Evolutionary conservation across 257 asterid species (phyloP).

Genomic region (Fraxinus americana): DNA sequence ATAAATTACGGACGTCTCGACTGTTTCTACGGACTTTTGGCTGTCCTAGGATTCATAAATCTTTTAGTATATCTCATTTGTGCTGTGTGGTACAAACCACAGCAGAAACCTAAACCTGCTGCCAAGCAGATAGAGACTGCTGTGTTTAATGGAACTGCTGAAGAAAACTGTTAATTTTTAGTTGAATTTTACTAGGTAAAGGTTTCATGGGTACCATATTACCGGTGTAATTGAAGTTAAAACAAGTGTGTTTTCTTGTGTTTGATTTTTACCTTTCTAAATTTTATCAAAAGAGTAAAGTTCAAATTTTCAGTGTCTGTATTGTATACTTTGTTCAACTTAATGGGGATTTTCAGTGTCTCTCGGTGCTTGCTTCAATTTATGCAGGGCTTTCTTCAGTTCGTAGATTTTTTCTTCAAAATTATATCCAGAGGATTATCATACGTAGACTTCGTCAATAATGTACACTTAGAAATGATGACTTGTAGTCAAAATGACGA

Average conservation of each 20-base stretch:
- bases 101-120: constrained; percentile 35
- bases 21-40: constrained; percentile 72
- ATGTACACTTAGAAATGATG: too few species aligned
- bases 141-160: constrained; percentile 30
- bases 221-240: not conserved
- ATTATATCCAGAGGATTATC: too few species aligned
- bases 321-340: not conserved
- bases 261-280: not conserved
- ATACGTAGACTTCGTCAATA: too few species aligned
- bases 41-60: constrained; percentile 62
- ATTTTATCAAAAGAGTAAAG: not conserved
- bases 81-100: constrained; percentile 64
- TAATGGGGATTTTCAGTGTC: not conserved
- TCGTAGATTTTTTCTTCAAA: too few species aligned
- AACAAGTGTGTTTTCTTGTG: not conserved
- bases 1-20: constrained; percentile 83
- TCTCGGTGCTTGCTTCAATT: not conserved
- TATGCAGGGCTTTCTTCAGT: not conserved
- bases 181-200: not conserved
- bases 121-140: constrained; percentile 31
- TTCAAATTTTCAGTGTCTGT: not conserved
- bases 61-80: constrained; percentile 54
- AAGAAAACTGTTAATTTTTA: constrained; percentile 43
- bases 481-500: too few species aligned
- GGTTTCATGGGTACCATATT: not conserved